Evolutionary conservation across 78 protist species (phyloP).

Genomic region (Trichosphaerium sp.): DNA sequence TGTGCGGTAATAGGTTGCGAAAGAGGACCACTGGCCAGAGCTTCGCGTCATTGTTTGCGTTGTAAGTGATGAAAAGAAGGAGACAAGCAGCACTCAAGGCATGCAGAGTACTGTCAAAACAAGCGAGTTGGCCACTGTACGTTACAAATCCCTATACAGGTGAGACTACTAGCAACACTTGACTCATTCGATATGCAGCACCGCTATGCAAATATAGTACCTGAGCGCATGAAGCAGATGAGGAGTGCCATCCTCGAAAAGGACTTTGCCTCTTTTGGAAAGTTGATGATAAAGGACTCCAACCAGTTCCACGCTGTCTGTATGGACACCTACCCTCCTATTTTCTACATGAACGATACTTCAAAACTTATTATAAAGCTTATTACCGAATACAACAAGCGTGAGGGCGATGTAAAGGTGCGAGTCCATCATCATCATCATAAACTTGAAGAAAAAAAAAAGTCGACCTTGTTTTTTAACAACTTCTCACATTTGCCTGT

Average conservation of each 20-base stretch:
- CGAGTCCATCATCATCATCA: background rate
- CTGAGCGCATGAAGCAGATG: slow-evolving; percentile 56
- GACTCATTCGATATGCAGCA: background rate
- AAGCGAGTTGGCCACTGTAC: slow-evolving; percentile 36
- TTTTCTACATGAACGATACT: slow-evolving; percentile 80
- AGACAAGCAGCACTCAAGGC: slow-evolving; percentile 78
- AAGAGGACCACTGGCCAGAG: slow-evolving; percentile 83
- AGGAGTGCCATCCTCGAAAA: slow-evolving; percentile 44
- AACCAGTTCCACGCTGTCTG: slow-evolving; percentile 83
- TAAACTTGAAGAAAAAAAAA: background rate
- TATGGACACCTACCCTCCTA: slow-evolving; percentile 84
- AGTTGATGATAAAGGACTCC: slow-evolving; percentile 73
- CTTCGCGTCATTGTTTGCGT: slow-evolving; percentile 76
- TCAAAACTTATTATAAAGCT: slow-evolving; percentile 57
- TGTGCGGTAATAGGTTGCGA: slow-evolving; percentile 29
- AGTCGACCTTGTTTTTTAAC: background rate
- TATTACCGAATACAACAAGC: slow-evolving; percentile 47
- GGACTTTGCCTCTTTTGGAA: slow-evolving; percentile 77
- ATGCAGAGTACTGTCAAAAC: slow-evolving; percentile 84
- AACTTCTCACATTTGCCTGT: background rate
- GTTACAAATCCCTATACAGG: no score
- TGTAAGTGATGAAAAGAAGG: slow-evolving; percentile 79
- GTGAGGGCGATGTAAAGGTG: background rate
- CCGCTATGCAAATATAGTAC: slow-evolving; percentile 29
- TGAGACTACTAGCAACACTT: background rate